These are phyloP conservation scores for Aspergillus sclerotialis DNA, from an alignment of 2,329 filamentous ascomycete species.

Conservation along the genomic window DNA sequence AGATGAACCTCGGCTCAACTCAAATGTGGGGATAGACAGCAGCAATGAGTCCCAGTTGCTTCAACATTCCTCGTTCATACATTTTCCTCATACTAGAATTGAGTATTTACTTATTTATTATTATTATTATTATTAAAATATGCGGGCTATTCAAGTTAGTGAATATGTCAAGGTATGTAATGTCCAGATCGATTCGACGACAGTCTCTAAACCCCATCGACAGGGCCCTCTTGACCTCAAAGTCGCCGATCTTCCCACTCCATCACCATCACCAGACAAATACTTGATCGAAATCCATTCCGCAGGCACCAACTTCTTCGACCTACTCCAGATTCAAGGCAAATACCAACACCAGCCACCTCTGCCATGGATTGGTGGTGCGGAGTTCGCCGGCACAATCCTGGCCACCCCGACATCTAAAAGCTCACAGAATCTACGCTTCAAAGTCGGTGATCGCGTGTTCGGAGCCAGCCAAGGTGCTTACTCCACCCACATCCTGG, in stretches of 20 bases:
- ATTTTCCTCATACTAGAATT: too few species aligned
- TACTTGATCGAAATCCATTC: constrained; percentile 86
- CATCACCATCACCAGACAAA: constrained; percentile 61
- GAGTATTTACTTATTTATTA: too few species aligned
- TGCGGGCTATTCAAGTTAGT: constrained; percentile 68
- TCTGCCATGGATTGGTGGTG: constrained; percentile 80
- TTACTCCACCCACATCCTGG: constrained; percentile 70
- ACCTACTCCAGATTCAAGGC: constrained; percentile 87
- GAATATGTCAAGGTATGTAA: constrained; percentile 63
- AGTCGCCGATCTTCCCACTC: constrained; percentile 68
- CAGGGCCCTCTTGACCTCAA: constrained; percentile 73
- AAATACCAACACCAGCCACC: constrained; percentile 92
- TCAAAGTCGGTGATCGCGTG: constrained; percentile 70
- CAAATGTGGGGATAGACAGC: constrained; percentile 6
- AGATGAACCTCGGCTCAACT: constrained; percentile 10
- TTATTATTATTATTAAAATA: too few species aligned
- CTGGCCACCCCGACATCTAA: constrained; percentile 55
- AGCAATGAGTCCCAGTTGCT: background rate
- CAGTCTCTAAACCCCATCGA: background rate
- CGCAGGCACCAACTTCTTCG: constrained; percentile 91
- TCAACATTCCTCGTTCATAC: constrained; percentile 1
- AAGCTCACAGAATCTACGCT: constrained; percentile 46
- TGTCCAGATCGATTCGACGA: too few species aligned
- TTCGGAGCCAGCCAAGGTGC: constrained; percentile 84
- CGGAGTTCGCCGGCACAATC: constrained; percentile 78